These are phyloP conservation scores for Botrytis porri DNA, from an alignment of 2,329 filamentous ascomycete genomes.

Conservation along the genomic window DNA sequence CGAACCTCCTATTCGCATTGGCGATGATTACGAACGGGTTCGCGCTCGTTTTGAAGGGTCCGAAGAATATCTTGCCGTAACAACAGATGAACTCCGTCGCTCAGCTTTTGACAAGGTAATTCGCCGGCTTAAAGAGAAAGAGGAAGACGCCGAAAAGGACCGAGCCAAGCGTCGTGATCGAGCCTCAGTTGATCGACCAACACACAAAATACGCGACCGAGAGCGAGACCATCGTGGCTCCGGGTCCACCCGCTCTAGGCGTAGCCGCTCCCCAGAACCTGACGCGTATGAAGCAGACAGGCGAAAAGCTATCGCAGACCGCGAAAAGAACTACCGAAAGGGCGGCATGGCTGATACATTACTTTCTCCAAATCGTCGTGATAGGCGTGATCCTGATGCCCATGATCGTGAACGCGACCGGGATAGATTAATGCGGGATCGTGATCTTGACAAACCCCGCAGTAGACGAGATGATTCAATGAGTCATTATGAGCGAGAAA, in stretches of 20 bases:
- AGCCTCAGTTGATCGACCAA: slow-evolving; percentile 44
- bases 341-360: slow-evolving; percentile 64
- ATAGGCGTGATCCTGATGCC: slow-evolving; percentile 39
- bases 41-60: slow-evolving; percentile 73
- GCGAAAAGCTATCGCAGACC: slow-evolving; percentile 87
- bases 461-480: slow-evolving; percentile 59
- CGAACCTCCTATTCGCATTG: slow-evolving; percentile 73
- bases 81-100: slow-evolving; percentile 77
- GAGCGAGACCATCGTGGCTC: slow-evolving; percentile 61
- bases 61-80: slow-evolving; percentile 80
- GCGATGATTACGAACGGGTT: slow-evolving; percentile 87
- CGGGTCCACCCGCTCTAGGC: slow-evolving; percentile 51
- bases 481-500: slow-evolving; percentile 78
- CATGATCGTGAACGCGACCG: slow-evolving; percentile 40
- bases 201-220: slow-evolving; percentile 51
- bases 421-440: slow-evolving; percentile 35
- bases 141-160: slow-evolving; percentile 74
- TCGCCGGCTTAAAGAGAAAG: slow-evolving; percentile 85
- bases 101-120: slow-evolving; percentile 90
- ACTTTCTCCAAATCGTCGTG: slow-evolving; percentile 43
- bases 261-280: slow-evolving; percentile 83
- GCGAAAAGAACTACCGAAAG: slow-evolving; percentile 91
- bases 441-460: slow-evolving; percentile 42
- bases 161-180: slow-evolving; percentile 58
- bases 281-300: slow-evolving; percentile 96